Evolutionary conservation across 2,329 filamentous ascomycete species (phyloP).

Genomic region (Paracamarosporium sp.): DNA sequence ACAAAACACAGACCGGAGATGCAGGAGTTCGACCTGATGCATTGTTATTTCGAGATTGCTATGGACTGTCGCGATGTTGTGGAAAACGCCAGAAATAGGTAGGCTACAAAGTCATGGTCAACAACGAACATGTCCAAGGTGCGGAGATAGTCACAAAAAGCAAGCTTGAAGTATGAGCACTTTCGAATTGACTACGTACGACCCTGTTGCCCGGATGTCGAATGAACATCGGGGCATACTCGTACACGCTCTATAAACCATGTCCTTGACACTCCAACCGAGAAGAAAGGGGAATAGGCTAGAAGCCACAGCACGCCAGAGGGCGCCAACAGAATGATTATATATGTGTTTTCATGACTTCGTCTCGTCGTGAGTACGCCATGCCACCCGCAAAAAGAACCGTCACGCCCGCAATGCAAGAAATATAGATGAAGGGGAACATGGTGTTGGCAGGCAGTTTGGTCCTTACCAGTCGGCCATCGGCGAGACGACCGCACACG

Average conservation of each 20-base stretch:
- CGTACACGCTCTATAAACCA: conserved; percentile 1
- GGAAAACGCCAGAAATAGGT: neutral
- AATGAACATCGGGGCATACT: neutral
- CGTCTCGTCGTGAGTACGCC: conserved; percentile 42
- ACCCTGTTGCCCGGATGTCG: neutral
- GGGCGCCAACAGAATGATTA: conserved; percentile 25
- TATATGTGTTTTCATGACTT: conserved; percentile 41
- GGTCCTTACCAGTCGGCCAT: neutral
- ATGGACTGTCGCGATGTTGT: neutral
- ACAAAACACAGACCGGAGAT: neutral
- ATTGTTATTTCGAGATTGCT: neutral
- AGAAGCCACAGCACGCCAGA: neutral
- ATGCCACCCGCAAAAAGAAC: conserved; percentile 17
- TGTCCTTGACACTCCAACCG: neutral
- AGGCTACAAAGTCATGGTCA: no score
- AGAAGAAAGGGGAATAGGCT: conserved; percentile 5
- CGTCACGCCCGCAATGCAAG: conserved; percentile 40
- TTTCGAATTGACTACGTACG: conserved; percentile 10
- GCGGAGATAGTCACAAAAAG: neutral
- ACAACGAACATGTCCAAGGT: no score
- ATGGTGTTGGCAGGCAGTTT: neutral
- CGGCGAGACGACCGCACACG: conserved; percentile 4
- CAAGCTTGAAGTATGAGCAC: neutral
- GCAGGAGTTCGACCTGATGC: neutral
- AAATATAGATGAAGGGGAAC: conserved; percentile 32